Evolutionary conservation across 2,329 filamentous ascomycete species (phyloP).

Genomic region (Fusarium xyrophilum): DNA sequence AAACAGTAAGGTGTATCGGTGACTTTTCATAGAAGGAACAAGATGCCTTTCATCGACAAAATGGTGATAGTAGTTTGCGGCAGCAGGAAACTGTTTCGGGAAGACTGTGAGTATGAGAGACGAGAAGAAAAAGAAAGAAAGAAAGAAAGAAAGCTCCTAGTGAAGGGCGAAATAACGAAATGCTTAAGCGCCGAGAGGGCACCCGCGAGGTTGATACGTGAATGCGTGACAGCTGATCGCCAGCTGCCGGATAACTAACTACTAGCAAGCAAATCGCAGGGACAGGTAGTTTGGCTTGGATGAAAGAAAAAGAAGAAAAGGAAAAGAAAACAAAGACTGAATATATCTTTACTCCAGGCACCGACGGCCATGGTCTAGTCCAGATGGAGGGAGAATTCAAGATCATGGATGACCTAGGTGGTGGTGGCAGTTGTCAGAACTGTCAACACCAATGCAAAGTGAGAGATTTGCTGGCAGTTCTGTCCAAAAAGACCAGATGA

Average conservation of each 20-base stretch:
- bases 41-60: background rate
- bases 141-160: background rate
- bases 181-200: background rate
- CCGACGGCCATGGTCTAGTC: background rate
- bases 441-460: background rate
- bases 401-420: background rate
- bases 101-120: background rate
- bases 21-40: background rate
- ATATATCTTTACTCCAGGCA: background rate
- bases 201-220: slow-evolving; percentile 3
- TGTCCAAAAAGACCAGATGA: background rate
- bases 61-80: background rate
- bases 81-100: background rate
- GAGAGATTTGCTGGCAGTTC: slow-evolving; percentile 7
- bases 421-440: background rate
- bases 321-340: background rate
- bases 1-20: background rate
- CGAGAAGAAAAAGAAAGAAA: background rate
- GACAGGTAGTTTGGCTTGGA: background rate
- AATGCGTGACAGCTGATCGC: slow-evolving; percentile 22
- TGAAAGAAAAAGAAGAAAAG: background rate
- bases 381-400: background rate
- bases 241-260: slow-evolving; percentile 17
- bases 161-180: slow-evolving; percentile 11
- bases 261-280: slow-evolving; percentile 3